phyloP scores from a whole-genome alignment of 495 filamentous ascomycete species.

The Parathielavia hyrcaniae region DNA sequence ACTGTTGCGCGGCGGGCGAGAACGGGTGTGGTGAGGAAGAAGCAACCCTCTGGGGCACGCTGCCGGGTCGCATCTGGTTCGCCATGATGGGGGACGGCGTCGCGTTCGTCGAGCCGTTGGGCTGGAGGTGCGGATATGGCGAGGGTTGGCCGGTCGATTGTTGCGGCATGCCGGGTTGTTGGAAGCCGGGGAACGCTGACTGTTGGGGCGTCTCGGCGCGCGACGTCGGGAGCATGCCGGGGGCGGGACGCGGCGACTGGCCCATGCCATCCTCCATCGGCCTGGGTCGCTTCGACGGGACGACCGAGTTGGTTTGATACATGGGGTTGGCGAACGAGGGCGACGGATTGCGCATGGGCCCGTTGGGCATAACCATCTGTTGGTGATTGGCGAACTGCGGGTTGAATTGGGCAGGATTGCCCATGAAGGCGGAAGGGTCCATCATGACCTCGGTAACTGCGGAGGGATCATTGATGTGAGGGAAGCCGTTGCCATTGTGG shows the following conservation, averaged over 20 bases:
- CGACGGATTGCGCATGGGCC: slow-evolving; percentile 70
- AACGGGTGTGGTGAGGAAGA: slow-evolving; percentile 90
- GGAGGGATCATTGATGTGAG: slow-evolving; percentile 52
- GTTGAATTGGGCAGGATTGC: slow-evolving; percentile 48
- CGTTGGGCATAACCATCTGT: slow-evolving; percentile 75
- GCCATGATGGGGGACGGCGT: slow-evolving; percentile 80
- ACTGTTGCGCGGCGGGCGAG: slow-evolving; percentile 70
- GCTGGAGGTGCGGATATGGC: slow-evolving; percentile 77
- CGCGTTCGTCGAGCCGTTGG: slow-evolving; percentile 70
- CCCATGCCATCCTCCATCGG: slow-evolving; percentile 76
- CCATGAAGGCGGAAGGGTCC: slow-evolving; percentile 50
- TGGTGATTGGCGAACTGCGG: slow-evolving; percentile 53
- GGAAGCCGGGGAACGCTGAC: slow-evolving; percentile 55
- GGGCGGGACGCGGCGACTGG: slow-evolving; percentile 72
- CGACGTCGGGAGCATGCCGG: slow-evolving; percentile 68
- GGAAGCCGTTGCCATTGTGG: slow-evolving; percentile 74
- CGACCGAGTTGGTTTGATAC: slow-evolving; percentile 72
- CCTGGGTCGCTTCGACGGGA: slow-evolving; percentile 80
- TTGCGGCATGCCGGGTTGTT: slow-evolving; percentile 50
- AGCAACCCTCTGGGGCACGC: slow-evolving; percentile 70
- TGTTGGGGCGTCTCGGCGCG: slow-evolving; percentile 91
- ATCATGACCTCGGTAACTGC: slow-evolving; percentile 48
- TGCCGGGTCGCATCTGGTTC: slow-evolving; percentile 62
- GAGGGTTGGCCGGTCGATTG: slow-evolving; percentile 53
- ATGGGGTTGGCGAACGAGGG: slow-evolving; percentile 64